A percentile compares a stretch with the other conserved stretches of the same genome.
phyloP scores from a whole-genome alignment of 2,329 filamentous ascomycete species.

The Lasiodiplodia hormozganensis region DNA sequence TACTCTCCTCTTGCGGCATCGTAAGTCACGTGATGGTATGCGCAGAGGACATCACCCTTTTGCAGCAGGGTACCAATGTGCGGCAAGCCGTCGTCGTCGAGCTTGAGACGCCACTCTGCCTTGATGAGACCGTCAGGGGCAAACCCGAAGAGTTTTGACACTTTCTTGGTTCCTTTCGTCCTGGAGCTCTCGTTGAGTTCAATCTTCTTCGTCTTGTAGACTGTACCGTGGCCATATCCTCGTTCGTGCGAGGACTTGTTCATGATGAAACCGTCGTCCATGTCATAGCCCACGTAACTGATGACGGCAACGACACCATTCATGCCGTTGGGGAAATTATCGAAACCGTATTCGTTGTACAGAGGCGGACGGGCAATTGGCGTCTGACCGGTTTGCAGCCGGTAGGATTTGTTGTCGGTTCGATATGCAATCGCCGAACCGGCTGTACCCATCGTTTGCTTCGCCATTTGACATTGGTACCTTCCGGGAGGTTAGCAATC shows the following conservation, averaged over 20 bases:
- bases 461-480: conserved; percentile 99
- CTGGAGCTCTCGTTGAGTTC: conserved; percentile 79
- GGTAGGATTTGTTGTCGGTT: conserved; percentile 97
- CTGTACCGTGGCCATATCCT: conserved; percentile 92
- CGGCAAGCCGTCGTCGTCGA: conserved; percentile 89
- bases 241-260: conserved; percentile 97
- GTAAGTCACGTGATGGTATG: conserved; percentile 85
- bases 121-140: conserved; percentile 78
- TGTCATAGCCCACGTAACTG: conserved; percentile 98
- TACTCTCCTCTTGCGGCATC: conserved; percentile 76
- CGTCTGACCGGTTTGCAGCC: conserved; percentile 93
- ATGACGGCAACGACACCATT: conserved; percentile 98
- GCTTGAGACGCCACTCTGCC: conserved; percentile 70
- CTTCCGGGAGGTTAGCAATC: no score
- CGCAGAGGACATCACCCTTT: conserved; percentile 84
- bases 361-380: conserved; percentile 90
- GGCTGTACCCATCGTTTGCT: conserved; percentile 98
- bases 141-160: conserved; percentile 89
- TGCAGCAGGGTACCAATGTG: conserved; percentile 77
- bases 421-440: conserved; percentile 83
- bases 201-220: conserved; percentile 97
- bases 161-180: conserved; percentile 69
- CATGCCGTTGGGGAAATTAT: conserved; percentile 97
- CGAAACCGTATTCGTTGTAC: conserved; percentile 94
- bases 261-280: conserved; percentile 99